These are phyloP conservation scores for Cyphellophora europaea DNA, from an alignment of 2,329 filamentous ascomycete species.

Conservation along the genomic window DNA sequence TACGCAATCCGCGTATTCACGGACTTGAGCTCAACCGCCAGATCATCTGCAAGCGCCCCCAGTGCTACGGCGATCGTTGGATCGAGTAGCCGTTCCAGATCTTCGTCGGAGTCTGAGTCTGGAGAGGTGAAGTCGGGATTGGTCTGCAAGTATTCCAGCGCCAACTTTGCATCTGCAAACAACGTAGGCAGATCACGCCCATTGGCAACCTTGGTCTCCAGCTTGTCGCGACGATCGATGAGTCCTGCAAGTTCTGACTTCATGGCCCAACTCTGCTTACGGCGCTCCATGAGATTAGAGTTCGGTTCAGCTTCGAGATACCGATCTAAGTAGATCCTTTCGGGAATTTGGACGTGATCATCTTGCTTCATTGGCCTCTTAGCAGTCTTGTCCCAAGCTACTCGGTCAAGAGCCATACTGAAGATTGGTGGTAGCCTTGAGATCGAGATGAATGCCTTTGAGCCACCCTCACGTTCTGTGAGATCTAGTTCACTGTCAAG, in stretches of 20 bases:
- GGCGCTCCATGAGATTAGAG: constrained; percentile 52
- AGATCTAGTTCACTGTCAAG: constrained; percentile 79
- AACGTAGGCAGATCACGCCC: constrained; percentile 12
- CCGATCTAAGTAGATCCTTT: constrained; percentile 76
- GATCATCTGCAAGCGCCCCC: not conserved
- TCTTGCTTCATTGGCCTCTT: constrained; percentile 61
- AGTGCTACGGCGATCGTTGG: not conserved
- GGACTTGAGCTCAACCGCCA: not conserved
- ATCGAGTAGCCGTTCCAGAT: not conserved
- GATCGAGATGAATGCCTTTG: constrained; percentile 60
- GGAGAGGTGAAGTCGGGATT: constrained; percentile 2
- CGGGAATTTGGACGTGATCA: constrained; percentile 68
- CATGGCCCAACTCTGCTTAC: constrained; percentile 65
- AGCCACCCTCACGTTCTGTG: constrained; percentile 60
- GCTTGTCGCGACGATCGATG: constrained; percentile 35
- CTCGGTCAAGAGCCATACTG: constrained; percentile 81
- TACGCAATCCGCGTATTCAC: constrained; percentile 32
- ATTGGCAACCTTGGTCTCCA: constrained; percentile 21
- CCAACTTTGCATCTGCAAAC: constrained; percentile 15
- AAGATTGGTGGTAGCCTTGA: constrained; percentile 71
- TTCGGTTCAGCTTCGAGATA: constrained; percentile 64
- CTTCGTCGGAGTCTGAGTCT: not conserved
- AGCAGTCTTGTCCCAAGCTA: constrained; percentile 57
- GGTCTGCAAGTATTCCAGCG: constrained; percentile 9
- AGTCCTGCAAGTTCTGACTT: constrained; percentile 54